Percentiles rank a stretch among this genome's conserved stretches.
phyloP scores from a whole-genome alignment of 148 eudicot species.

The Agrostemma githago region DNA sequence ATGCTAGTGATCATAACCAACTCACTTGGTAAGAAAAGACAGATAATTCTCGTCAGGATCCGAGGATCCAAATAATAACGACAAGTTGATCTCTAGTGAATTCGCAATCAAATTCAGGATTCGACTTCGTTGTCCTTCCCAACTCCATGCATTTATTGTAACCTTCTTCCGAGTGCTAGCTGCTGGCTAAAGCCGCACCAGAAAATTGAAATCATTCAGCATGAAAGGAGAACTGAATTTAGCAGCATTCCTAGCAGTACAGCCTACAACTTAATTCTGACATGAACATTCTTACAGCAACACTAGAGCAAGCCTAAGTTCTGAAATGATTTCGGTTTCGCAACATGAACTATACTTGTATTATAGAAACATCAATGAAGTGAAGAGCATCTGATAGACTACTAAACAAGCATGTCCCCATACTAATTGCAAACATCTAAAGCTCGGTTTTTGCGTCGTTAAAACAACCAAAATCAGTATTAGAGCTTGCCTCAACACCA shows the following conservation, averaged over 20 bases:
- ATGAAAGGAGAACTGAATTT: not conserved
- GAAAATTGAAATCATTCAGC: constrained; percentile 9
- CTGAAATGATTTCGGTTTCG: not conserved
- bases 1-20: not conserved
- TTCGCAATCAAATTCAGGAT: constrained; percentile 77
- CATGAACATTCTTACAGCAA: not conserved
- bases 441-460: not conserved
- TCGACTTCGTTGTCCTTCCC: constrained; percentile 78
- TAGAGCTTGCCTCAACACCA: not conserved
- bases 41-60: constrained; percentile 89
- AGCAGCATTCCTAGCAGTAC: not conserved
- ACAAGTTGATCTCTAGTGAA: constrained; percentile 81
- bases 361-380: not conserved
- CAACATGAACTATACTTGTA: not conserved
- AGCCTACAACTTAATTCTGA: not conserved
- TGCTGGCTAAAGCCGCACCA: constrained; percentile 39
- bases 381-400: not conserved
- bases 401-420: too few species aligned
- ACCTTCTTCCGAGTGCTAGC: constrained; percentile 65
- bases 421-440: not conserved
- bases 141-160: constrained; percentile 76
- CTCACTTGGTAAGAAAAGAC: constrained; percentile 86
- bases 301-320: not conserved
- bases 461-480: not conserved
- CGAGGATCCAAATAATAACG: constrained; percentile 80